Evolutionary conservation across 306 rosid genomes (phyloP).

Genomic region (Vicia faba): DNA sequence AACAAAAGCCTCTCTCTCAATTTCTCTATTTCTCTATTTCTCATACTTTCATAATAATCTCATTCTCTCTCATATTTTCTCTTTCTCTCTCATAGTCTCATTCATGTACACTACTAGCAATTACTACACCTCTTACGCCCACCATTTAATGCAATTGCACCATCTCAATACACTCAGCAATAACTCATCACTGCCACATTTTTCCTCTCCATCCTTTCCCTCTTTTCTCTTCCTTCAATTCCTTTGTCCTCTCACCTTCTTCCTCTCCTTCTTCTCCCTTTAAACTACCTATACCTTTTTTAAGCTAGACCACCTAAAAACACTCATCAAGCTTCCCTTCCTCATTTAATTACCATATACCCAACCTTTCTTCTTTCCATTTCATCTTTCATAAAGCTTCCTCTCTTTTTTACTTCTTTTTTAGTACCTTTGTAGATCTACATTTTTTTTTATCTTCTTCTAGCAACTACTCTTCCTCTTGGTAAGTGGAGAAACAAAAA

Average conservation of each 20-base stretch:
- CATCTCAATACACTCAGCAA: constrained; percentile 97
- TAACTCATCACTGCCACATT: constrained; percentile 80
- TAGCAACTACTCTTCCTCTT: constrained; percentile 19
- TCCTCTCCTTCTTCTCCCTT: neutral
- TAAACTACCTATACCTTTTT: constrained; percentile 15
- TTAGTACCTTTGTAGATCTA: constrained; percentile 47
- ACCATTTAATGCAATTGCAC: constrained; percentile 98
- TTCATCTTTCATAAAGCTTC: constrained; percentile 26
- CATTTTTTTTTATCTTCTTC: constrained; percentile 9
- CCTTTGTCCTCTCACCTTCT: constrained; percentile 32
- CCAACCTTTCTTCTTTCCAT: constrained; percentile 23
- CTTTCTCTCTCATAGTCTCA: constrained; percentile 29
- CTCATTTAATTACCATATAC: constrained; percentile 10
- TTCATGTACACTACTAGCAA: constrained; percentile 47
- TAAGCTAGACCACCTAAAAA: constrained; percentile 24
- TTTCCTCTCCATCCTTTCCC: constrained; percentile 57
- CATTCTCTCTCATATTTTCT: constrained; percentile 23
- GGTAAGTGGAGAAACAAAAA: constrained; percentile 38
- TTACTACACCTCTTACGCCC: constrained; percentile 78
- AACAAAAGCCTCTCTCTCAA: constrained; percentile 18
- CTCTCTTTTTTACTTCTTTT: constrained; percentile 14
- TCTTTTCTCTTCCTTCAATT: constrained; percentile 43
- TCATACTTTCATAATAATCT: neutral
- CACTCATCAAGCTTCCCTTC: constrained; percentile 16
- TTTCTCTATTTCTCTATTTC: constrained; percentile 4